A percentile compares a stretch with the other conserved stretches of the same genome.
phyloP scores from a whole-genome alignment of 2,329 filamentous ascomycete species.

The Epichloe sp. region DNA sequence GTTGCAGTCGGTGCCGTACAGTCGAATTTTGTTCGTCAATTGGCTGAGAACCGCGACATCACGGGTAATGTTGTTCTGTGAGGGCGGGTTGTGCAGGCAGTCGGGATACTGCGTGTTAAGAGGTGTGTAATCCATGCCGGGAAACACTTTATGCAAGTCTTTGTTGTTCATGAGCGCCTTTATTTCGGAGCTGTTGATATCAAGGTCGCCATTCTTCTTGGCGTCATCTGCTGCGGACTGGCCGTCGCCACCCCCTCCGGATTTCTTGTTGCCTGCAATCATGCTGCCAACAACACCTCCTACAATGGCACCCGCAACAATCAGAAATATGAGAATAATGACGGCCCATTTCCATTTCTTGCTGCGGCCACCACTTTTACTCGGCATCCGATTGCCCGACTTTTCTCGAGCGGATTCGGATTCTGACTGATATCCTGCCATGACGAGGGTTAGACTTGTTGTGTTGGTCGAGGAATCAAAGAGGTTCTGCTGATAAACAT shows the following conservation, averaged over 20 bases:
- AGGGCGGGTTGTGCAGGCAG: constrained; percentile 63
- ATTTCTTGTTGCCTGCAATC: constrained; percentile 39
- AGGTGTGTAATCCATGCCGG: constrained; percentile 90
- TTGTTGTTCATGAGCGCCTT: constrained; percentile 67
- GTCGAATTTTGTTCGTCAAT: constrained; percentile 71
- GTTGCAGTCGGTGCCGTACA: constrained; percentile 96
- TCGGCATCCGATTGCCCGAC: constrained; percentile 6
- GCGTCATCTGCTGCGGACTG: constrained; percentile 47
- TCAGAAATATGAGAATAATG: constrained; percentile 45
- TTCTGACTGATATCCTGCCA: constrained; percentile 1
- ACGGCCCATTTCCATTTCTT: constrained; percentile 62
- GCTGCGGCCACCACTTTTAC: constrained; percentile 37
- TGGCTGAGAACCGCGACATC: constrained; percentile 85
- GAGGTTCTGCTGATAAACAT: background rate
- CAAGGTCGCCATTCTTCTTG: constrained; percentile 53
- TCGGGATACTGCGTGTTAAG: constrained; percentile 82
- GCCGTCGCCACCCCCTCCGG: constrained; percentile 8
- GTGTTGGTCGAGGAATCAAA: background rate
- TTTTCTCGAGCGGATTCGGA: constrained; percentile 9
- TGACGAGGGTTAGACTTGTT: background rate
- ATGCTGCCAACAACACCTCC: constrained; percentile 64
- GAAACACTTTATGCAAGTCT: constrained; percentile 82
- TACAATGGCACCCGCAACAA: constrained; percentile 58
- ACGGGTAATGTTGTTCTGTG: constrained; percentile 87
- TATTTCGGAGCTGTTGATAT: constrained; percentile 65